Conservation (phyloP, 208 protist genomes). For the Leptomonas pyrrhocoris region DNA sequence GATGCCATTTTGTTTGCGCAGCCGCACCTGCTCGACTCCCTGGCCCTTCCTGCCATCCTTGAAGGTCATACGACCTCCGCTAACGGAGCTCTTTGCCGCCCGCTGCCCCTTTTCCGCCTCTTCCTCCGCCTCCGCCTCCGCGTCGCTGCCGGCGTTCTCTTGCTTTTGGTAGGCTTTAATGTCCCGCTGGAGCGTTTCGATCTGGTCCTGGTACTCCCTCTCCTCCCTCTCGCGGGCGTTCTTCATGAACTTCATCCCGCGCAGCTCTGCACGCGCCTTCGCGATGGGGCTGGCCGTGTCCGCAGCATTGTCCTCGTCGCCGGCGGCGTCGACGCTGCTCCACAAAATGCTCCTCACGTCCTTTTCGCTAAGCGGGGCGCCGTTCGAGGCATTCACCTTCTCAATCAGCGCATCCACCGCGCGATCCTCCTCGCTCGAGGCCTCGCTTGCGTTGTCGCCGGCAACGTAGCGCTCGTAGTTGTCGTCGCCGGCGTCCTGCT, state of each 20-base stretch:
- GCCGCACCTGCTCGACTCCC: slow-evolving; percentile 50
- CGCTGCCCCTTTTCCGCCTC: not conserved
- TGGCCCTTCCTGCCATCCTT: slow-evolving; percentile 26
- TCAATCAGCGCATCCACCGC: slow-evolving; percentile 82
- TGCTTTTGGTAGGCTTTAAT: slow-evolving; percentile 47
- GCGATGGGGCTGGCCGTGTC: slow-evolving; percentile 43
- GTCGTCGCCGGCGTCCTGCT: slow-evolving; percentile 83
- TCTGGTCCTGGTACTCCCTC: slow-evolving; percentile 56
- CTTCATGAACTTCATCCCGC: slow-evolving; percentile 90
- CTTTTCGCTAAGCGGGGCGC: slow-evolving; percentile 16
- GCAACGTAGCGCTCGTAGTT: slow-evolving; percentile 62
- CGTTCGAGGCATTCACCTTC: slow-evolving; percentile 24
- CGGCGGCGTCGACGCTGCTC: slow-evolving; percentile 31
- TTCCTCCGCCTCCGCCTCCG: slow-evolving; percentile 4
- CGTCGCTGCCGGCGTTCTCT: slow-evolving; percentile 11
- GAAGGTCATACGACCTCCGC: slow-evolving; percentile 24
- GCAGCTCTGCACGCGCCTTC: slow-evolving; percentile 72
- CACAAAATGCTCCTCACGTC: slow-evolving; percentile 56
- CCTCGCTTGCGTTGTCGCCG: slow-evolving; percentile 42
- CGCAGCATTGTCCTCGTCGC: slow-evolving; percentile 12
- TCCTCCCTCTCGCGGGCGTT: slow-evolving; percentile 66
- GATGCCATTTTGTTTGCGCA: slow-evolving; percentile 54
- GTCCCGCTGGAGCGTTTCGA: slow-evolving; percentile 59
- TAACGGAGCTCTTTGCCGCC: not conserved
- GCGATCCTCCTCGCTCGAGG: slow-evolving; percentile 78